Base-by-base conservation (phyloP, 495 filamentous ascomycete species). In the Jackrogersella multiformis region DNA sequence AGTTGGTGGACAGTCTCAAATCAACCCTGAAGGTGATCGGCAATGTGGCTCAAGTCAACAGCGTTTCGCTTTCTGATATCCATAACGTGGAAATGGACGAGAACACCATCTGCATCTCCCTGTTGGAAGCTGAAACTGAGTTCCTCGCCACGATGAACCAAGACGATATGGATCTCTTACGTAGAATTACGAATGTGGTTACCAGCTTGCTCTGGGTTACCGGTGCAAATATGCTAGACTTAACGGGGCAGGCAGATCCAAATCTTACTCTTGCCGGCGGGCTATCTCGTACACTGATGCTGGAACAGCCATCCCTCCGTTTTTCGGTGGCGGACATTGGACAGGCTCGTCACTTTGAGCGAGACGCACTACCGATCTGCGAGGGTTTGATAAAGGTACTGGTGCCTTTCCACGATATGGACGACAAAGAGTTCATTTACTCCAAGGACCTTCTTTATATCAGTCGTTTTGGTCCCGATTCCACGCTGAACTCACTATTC, bases 281-380 rank as follows among this genome's bases (percentile, higher is more conserved):
- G 4, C 64, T 81, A 5, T 72, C 74, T 1, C 73, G 79, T 5
- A 69, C 78, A 4, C 28, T 80, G 1, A 75, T 74, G 62, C 58
- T 79, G 0, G 79, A 80, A 13, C 78, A 80, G 61, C 77, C 77
- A 1, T 67, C 78, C 1, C 61, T 81, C 1, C 64, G 60, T 1
- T 78, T 78, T 52, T 60, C 57, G 1, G 66, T 72, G 18, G 48
- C 63, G 2, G 68, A 70, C 21, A 26, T 71, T 6, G 68, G 58
- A 7, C 2, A 20, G 1, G n/a, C 15, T 18, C 20, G 30, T 1
- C 7, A n/a, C 4, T 16, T 46, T 6, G 6, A 59, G 20, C 45
- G 5, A 23, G 23, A 32, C 9, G 18, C 24, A 16, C 16, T 32
- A 9, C 23, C 15, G 9, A n/a, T 26, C 45, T 49, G 45, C n/a